Percentiles rank a stretch among this genome's conserved stretches.
phyloP scores from a whole-genome alignment of 1,284 basidiomycete species.

The Phylloporus sp. region DNA sequence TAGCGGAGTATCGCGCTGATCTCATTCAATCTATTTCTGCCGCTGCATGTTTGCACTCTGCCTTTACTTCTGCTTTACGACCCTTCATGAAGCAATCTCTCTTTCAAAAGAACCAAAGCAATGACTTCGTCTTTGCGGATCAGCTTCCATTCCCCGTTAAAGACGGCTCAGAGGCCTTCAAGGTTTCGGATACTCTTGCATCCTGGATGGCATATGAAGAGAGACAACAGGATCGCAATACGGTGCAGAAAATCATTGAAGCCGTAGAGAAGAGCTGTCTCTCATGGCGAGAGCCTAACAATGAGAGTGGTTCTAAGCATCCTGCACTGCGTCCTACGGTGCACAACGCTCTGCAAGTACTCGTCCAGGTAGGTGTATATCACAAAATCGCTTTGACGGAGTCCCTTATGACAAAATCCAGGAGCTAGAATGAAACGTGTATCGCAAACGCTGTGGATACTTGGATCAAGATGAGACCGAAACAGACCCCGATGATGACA shows the following conservation, averaged over 20 bases:
- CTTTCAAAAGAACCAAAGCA: neutral
- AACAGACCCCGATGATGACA: no score
- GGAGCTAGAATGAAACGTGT: no score
- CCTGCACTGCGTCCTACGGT: neutral
- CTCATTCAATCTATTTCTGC: neutral
- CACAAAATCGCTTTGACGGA: no score
- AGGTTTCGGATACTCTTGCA: neutral
- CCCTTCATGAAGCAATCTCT: neutral
- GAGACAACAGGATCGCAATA: neutral
- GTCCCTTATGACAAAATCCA: no score
- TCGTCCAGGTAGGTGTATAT: constrained; percentile 19
- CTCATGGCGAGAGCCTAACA: neutral
- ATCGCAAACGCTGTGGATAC: no score
- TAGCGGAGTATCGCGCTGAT: neutral
- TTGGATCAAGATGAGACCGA: no score
- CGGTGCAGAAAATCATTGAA: neutral
- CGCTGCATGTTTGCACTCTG: neutral
- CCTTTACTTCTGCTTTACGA: neutral
- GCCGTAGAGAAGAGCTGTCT: neutral
- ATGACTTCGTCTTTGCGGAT: neutral
- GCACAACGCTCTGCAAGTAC: no score
- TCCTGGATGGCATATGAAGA: neutral
- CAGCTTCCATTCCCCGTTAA: neutral
- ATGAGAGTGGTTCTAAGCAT: neutral
- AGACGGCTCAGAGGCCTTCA: neutral